Evolutionary conservation across 2,329 filamentous ascomycete species (phyloP).

Genomic region (Monilinia fructigena): DNA sequence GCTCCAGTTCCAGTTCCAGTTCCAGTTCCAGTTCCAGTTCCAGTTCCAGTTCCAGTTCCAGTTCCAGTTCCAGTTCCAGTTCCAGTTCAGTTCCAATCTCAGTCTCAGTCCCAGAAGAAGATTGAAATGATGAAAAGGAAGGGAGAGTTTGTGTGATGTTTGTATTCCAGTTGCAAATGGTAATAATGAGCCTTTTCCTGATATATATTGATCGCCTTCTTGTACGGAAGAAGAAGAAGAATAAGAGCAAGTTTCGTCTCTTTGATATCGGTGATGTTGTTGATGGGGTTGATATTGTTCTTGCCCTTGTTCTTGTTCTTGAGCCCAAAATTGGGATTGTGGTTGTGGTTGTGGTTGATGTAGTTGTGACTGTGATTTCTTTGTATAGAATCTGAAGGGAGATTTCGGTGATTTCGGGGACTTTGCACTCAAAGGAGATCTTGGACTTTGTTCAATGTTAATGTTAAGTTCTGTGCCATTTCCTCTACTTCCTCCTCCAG

Average conservation of each 20-base stretch:
- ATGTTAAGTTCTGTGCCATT: slow-evolving; percentile 21
- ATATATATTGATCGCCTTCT: slow-evolving; percentile 28
- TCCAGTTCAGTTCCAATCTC: too few species aligned
- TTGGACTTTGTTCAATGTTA: slow-evolving; percentile 27
- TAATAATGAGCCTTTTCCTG: slow-evolving; percentile 24
- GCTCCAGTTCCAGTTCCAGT: too few species aligned
- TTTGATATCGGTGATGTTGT: neutral
- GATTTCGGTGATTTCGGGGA: slow-evolving; percentile 37
- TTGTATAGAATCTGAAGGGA: slow-evolving; percentile 37
- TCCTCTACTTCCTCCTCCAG: slow-evolving; percentile 24
- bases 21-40: too few species aligned
- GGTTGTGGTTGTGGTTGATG: neutral
- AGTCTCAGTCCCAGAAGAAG: neutral
- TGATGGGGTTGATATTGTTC: neutral
- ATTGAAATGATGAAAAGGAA: slow-evolving; percentile 30
- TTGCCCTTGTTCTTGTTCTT: neutral
- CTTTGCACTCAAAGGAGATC: slow-evolving; percentile 33
- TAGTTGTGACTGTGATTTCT: slow-evolving; percentile 29
- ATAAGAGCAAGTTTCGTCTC: slow-evolving; percentile 22
- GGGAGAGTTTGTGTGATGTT: slow-evolving; percentile 32
- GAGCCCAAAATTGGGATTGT: neutral
- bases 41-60: too few species aligned
- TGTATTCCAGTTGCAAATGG: slow-evolving; percentile 4
- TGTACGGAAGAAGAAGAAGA: slow-evolving; percentile 26
- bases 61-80: too few species aligned